Percentiles rank a stretch among this genome's conserved stretches.
Conservation (phyloP, 306 rosid genomes). For the Cucurbita ficifolia region DNA sequence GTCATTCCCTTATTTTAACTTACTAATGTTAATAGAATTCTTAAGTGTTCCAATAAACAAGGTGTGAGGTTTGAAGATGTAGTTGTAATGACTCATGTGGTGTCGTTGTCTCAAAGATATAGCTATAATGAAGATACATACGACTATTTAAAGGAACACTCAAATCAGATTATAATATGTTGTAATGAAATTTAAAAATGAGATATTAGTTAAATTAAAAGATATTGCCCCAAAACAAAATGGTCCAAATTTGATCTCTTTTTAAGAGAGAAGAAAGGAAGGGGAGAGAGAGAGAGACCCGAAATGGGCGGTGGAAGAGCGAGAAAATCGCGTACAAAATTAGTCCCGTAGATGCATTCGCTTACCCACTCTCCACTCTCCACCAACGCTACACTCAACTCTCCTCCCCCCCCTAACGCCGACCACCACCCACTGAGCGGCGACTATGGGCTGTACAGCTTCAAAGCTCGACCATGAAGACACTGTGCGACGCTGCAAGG, state of each 20-base stretch:
- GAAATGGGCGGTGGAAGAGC: neutral
- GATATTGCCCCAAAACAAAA: neutral
- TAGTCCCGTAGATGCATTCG: neutral
- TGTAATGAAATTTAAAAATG: no score
- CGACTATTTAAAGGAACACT: no score
- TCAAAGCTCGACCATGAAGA: constrained; percentile 91
- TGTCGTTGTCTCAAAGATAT: no score
- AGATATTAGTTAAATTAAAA: no score
- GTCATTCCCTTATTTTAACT: no score
- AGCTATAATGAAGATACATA: no score
- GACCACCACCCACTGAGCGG: neutral
- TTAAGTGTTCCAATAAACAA: no score
- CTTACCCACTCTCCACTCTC: neutral
- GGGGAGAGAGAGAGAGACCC: neutral
- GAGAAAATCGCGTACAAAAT: neutral
- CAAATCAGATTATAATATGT: no score
- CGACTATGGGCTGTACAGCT: constrained; percentile 76
- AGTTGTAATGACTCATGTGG: no score
- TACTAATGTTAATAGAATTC: no score
- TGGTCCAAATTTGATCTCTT: constrained; percentile 5
- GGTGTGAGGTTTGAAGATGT: no score
- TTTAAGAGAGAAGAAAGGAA: neutral
- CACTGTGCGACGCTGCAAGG: constrained; percentile 84
- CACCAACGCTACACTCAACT: neutral
- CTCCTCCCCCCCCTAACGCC: neutral